These are phyloP conservation scores for Leucocoprinus birnbaumii DNA, from an alignment of 768 basidiomycete genomes.

Conservation along the genomic window DNA sequence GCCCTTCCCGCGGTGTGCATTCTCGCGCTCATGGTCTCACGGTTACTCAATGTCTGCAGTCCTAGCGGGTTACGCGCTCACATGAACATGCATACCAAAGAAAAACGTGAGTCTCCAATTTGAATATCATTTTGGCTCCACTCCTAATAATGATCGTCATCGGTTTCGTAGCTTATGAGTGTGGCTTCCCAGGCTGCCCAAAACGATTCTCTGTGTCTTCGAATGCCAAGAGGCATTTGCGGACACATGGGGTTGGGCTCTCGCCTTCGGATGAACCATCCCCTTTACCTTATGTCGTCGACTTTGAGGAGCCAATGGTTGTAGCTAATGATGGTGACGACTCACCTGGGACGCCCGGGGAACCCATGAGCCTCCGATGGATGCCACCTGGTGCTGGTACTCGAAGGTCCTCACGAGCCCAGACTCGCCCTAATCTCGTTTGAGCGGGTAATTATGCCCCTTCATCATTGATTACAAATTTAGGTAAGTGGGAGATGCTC, in stretches of 20 bases:
- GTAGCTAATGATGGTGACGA: conserved; percentile 7
- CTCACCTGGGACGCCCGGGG: background rate
- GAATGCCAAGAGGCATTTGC: conserved; percentile 62
- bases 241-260: conserved; percentile 52
- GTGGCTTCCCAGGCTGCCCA: conserved; percentile 46
- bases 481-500: too few relatives aligned
- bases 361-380: conserved; percentile 12
- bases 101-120: conserved; percentile 21
- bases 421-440: background rate
- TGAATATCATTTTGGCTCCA: background rate
- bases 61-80: conserved; percentile 31
- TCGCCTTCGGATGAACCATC: conserved; percentile 16
- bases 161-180: conserved; percentile 27
- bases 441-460: background rate
- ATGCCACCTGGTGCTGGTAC: conserved; percentile 13
- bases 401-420: conserved; percentile 6
- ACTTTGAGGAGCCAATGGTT: conserved; percentile 26
- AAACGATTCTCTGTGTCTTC: conserved; percentile 63
- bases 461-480: background rate
- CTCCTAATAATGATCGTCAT: background rate
- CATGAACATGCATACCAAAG: conserved; percentile 33
- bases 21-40: background rate
- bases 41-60: conserved; percentile 13
- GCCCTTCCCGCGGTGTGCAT: conserved; percentile 27
- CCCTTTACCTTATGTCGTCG: conserved; percentile 22